Conservation (phyloP, 208 protist species). For the Acanthamoeba healyi region DNA sequence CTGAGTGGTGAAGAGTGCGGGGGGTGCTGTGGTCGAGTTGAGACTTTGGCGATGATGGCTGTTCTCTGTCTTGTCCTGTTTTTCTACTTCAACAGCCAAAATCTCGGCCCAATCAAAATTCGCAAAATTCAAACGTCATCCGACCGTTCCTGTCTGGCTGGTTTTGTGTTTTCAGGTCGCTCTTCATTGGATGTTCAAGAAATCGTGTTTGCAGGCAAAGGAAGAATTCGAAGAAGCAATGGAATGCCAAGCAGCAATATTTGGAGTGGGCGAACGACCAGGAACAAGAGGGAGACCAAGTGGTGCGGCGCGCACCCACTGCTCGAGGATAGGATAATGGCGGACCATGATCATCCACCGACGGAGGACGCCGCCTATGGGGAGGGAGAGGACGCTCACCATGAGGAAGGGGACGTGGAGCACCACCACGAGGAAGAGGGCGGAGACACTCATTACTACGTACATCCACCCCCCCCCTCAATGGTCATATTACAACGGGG, state of each 20-base stretch:
- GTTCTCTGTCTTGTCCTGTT: too few relatives aligned
- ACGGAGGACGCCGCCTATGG: background rate
- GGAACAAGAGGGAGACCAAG: background rate
- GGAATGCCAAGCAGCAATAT: background rate
- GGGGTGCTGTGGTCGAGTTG: too few relatives aligned
- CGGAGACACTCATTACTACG: slow-evolving; percentile 30
- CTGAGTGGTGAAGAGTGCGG: background rate
- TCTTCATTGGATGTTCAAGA: background rate
- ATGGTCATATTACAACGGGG: too few relatives aligned
- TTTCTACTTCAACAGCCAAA: background rate
- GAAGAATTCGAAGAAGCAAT: too few relatives aligned
- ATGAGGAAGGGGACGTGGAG: background rate
- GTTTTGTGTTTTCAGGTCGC: background rate
- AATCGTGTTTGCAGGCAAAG: too few relatives aligned
- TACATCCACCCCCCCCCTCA: background rate
- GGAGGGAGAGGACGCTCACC: background rate
- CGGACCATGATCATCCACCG: background rate
- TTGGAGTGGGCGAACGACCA: too few relatives aligned
- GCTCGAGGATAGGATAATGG: background rate
- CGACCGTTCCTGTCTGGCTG: background rate
- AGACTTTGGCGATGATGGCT: too few relatives aligned
- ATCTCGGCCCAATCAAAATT: background rate
- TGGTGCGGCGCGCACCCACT: too few relatives aligned
- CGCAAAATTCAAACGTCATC: background rate
- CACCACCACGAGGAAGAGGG: background rate